Conservation (phyloP, 202 grass and related monocot species). For the Eragrostis tef region DNA sequence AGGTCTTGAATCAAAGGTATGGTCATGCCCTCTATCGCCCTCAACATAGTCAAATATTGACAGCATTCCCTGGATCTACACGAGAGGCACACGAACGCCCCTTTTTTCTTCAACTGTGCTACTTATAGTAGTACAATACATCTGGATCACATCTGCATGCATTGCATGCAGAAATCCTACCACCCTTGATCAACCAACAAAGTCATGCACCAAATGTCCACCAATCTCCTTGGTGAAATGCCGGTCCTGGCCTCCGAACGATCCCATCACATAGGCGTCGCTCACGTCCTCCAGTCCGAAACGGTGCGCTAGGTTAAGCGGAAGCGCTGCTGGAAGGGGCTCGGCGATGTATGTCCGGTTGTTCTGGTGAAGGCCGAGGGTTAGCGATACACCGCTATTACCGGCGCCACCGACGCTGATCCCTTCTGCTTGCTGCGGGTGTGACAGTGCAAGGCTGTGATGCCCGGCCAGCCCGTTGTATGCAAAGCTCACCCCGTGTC, state of each 20-base stretch:
- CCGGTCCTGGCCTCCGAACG: constrained; percentile 73
- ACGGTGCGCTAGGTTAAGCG: constrained; percentile 68
- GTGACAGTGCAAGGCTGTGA: constrained; percentile 31
- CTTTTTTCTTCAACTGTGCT: constrained; percentile 30
- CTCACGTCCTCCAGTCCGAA: constrained; percentile 87
- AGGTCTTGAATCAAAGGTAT: constrained; percentile 45
- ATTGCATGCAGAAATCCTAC: neutral
- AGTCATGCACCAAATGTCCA: constrained; percentile 85
- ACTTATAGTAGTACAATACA: constrained; percentile 51
- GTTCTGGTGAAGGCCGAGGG: constrained; percentile 92
- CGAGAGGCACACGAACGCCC: constrained; percentile 27
- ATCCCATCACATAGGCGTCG: constrained; percentile 67
- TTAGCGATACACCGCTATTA: constrained; percentile 67
- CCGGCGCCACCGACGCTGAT: neutral
- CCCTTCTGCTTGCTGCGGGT: constrained; percentile 41
- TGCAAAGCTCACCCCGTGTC: constrained; percentile 55
- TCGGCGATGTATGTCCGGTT: constrained; percentile 69
- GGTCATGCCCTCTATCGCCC: constrained; percentile 43
- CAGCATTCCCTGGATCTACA: constrained; percentile 54
- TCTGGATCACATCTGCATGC: constrained; percentile 16
- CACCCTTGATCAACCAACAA: constrained; percentile 67
- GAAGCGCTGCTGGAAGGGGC: constrained; percentile 61
- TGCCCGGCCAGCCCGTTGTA: constrained; percentile 56
- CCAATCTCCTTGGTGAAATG: constrained; percentile 78
- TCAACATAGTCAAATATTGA: constrained; percentile 47